These are phyloP conservation scores for Lophiostoma macrostomum DNA, from an alignment of 495 filamentous ascomycete species.

Conservation along the genomic window DNA sequence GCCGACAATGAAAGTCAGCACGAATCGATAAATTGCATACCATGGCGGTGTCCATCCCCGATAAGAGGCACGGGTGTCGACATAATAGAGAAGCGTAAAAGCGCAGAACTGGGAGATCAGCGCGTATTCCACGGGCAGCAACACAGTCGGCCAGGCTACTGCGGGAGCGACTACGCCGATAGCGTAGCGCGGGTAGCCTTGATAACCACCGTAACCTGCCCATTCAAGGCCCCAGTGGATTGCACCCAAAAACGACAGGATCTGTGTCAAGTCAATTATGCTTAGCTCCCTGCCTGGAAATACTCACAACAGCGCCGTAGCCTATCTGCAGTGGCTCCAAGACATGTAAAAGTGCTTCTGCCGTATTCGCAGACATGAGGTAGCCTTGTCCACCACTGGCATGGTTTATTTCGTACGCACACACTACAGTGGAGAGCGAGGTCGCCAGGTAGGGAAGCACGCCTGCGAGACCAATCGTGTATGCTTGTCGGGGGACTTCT, in stretches of 20 bases:
- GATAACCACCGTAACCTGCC: slow-evolving; percentile 68
- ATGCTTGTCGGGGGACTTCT: slow-evolving; percentile 75
- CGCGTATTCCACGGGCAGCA: slow-evolving; percentile 83
- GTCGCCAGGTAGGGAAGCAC: slow-evolving; percentile 88
- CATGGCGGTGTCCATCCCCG: slow-evolving; percentile 84
- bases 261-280: slow-evolving; percentile 45
- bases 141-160: slow-evolving; percentile 88
- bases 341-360: slow-evolving; percentile 68
- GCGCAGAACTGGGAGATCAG: slow-evolving; percentile 85
- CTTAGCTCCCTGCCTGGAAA: neutral
- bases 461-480: slow-evolving; percentile 80
- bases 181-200: slow-evolving; percentile 73
- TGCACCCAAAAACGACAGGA: slow-evolving; percentile 93
- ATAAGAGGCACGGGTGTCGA: slow-evolving; percentile 70
- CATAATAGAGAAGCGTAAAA: slow-evolving; percentile 87
- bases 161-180: slow-evolving; percentile 79
- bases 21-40: slow-evolving; percentile 93
- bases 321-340: slow-evolving; percentile 90
- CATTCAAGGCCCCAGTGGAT: slow-evolving; percentile 92
- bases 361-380: slow-evolving; percentile 67
- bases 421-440: slow-evolving; percentile 79
- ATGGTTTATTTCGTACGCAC: slow-evolving; percentile 56
- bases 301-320: slow-evolving; percentile 82
- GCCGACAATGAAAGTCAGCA: slow-evolving; percentile 91
- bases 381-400: slow-evolving; percentile 55